Conservation (phyloP, 331 rosid genomes). For the Erythrophleum ivorense region DNA sequence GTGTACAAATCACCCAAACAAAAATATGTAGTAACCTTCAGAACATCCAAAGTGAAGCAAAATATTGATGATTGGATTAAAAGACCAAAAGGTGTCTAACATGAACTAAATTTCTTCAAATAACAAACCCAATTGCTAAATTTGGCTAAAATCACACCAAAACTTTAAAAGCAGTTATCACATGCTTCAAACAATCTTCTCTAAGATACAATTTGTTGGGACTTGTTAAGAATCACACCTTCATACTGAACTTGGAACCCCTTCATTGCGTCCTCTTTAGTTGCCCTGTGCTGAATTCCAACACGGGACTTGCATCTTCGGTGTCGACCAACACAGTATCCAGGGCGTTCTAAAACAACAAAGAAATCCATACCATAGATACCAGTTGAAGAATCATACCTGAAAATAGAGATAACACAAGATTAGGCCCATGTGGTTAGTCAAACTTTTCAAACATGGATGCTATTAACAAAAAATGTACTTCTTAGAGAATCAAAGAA, state of each 20-base stretch:
- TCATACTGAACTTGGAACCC: constrained; percentile 39
- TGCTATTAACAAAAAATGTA: not conserved
- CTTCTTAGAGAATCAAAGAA: not conserved
- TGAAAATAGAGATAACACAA: not conserved
- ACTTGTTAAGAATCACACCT: constrained; percentile 2
- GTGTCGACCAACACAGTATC: constrained; percentile 61
- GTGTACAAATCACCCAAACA: not conserved
- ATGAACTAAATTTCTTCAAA: not conserved
- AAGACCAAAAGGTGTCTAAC: not conserved
- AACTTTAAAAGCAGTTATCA: not conserved
- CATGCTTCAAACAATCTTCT: not conserved
- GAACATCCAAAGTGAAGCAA: not conserved
- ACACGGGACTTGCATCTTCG: constrained; percentile 61
- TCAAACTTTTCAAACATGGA: not conserved
- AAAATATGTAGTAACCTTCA: not conserved
- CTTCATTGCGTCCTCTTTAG: constrained; percentile 65
- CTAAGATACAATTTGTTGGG: not conserved
- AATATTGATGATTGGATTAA: not conserved
- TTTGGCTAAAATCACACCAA: not conserved
- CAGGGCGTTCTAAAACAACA: constrained; percentile 56
- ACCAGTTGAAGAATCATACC: constrained; percentile 62
- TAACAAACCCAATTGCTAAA: not conserved
- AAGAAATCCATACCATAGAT: constrained; percentile 67
- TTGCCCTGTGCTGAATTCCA: constrained; percentile 62
- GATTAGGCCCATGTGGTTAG: not conserved